phyloP scores from a whole-genome alignment of 164 flowering plant genomes.

The Cinnamomum micranthum region DNA sequence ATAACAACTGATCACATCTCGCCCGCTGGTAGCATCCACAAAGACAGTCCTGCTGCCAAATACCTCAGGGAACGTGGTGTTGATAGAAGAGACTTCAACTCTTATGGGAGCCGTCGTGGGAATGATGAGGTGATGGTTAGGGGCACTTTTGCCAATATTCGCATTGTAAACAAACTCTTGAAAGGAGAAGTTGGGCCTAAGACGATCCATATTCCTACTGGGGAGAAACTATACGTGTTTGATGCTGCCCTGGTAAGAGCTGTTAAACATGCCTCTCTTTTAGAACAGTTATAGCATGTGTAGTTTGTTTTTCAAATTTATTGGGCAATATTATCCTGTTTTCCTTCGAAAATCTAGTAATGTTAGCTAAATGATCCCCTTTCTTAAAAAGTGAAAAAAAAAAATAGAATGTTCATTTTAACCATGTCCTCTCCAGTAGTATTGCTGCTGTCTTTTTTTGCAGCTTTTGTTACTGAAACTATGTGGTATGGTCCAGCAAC shows the following conservation, averaged over 20 bases:
- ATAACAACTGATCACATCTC: conserved; percentile 83
- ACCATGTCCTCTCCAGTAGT: no score
- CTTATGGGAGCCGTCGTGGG: conserved; percentile 78
- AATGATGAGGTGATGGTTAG: conserved; percentile 75
- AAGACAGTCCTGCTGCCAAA: conserved; percentile 70
- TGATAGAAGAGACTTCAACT: conserved; percentile 65
- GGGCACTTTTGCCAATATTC: conserved; percentile 73
- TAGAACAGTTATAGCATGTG: neutral
- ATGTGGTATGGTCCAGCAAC: no score
- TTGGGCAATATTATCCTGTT: neutral
- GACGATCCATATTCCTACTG: conserved; percentile 62
- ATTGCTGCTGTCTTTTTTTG: no score
- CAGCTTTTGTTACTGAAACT: no score
- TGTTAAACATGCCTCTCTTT: neutral
- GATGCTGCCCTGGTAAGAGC: conserved; percentile 56
- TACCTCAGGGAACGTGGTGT: conserved; percentile 66
- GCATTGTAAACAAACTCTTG: conserved; percentile 57
- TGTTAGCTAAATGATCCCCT: neutral
- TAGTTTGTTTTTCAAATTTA: no score
- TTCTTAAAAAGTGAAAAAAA: no score
- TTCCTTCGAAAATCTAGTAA: neutral
- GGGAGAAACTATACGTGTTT: conserved; percentile 60
- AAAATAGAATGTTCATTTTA: no score
- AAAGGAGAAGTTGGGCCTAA: conserved; percentile 76
- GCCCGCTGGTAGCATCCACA: conserved; percentile 85